Base-by-base conservation (phyloP, 2,329 filamentous ascomycete species). In the Ploettnerulaceae sp. region DNA sequence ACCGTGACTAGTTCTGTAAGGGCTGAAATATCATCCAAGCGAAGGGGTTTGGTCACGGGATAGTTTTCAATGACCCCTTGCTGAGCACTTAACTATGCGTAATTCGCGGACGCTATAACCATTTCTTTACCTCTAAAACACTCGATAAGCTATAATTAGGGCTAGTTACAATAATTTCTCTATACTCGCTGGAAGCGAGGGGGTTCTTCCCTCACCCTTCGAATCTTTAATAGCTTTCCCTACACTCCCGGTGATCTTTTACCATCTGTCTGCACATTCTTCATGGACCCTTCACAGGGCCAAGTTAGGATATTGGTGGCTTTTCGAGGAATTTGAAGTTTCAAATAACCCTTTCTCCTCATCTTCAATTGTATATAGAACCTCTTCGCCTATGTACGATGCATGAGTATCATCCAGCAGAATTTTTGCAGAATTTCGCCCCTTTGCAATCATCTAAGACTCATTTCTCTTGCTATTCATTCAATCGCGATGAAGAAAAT, bases 401-500 rank as follows among this genome's bases (percentile, higher is more conserved):
- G 14, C 14, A 20, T 21, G 25, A 21, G 15, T 8, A 7, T 3
- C n/a, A 8, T 3, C 31, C 9, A 7, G 20, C 17, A 21, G 11
- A 40, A n/a, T 34, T 9, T 7, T 25, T 32, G 17, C 29, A 36
- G 4, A 7, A 26, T 21, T 37, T 40, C 25, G 37, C 21, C 14
- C 25, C 26, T 41, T 12, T 12, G 11, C 32, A 22, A 21, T 12
- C 36, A 29, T 18, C 31, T 37, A 20, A 9, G 14, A n/a, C 17
- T 18, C 18, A 21, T 24, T 5, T 38, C 8, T 12, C 5, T 31
- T 22, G 41, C 15, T 31, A 33, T n/a, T n/a, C 22, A 32, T 2
- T 41, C 11, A 22, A 22, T 36, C 26, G 44, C 7, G 5, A 52
- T 48, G 45, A 52, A 40, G 37, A 35, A 32, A 17, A 34, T 38